Base-by-base conservation (phyloP, 208 protist species). In the Wallacemonas rigidus region DNA sequence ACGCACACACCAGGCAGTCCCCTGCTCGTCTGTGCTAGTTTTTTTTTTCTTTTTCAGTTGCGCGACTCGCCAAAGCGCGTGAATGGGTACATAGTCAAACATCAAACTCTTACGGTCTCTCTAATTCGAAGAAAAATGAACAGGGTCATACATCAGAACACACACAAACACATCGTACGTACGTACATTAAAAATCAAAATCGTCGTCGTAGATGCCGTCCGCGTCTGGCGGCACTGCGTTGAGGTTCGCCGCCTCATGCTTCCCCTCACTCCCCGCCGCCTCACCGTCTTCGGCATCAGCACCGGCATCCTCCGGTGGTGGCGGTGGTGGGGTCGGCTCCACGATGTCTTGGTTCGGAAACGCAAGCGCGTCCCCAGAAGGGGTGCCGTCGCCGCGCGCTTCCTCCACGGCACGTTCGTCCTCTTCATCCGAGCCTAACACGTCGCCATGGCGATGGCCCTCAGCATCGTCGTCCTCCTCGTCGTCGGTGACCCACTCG, bases 151-250 rank as follows among this genome's bases (percentile, higher is more conserved):
- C 9, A 17, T 41, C 15, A 39, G 6, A n/a, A 58, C 7, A 62
- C 57, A 67, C 53, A 69, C 6, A 57, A 51, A 65, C 51, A 63
- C 38, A 41, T 56, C 44, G 50, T 38, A 51, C 44, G 12, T 38
- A 61, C 14, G 48, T 38, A 61, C 14, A 50, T 54, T 76, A 80
- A 72, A 80, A 80, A 51, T 80, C 75, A 48, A 80, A 80, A 41
- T 80, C 75, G 26, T 74, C 64, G 12, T 74, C 75, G 39, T 76
- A 64, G 50, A 80, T 48, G 39, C 35, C 63, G 8, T 71, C 74
- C 55, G 65, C 68, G 3, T 70, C 74, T 26, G 26, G 26, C 26
- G 26, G 26, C 26, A 26, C 26, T 26, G 26, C 26, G 26, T 26
- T 26, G 26, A 26, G 26, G 26, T 26, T 26, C 26, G 47, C 47